Percentiles rank a stretch among this genome's conserved stretches.
phyloP scores from a whole-genome alignment of 2,329 filamentous ascomycete genomes.

The Aspergillus unguis region DNA sequence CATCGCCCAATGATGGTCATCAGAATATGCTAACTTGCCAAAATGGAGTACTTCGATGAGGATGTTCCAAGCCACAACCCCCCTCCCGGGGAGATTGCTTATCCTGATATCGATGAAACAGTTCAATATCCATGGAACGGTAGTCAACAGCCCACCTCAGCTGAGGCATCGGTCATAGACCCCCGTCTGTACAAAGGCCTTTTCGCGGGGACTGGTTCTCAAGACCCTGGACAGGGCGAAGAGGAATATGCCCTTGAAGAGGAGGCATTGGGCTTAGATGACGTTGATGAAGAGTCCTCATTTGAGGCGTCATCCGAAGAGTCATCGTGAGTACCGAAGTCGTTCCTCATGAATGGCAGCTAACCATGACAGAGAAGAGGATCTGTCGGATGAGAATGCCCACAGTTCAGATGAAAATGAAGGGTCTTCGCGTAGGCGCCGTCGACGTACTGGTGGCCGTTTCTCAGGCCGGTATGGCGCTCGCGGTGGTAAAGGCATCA shows the following conservation, averaged over 20 bases:
- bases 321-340: constrained; percentile 22
- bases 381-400: constrained; percentile 20
- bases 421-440: constrained; percentile 25
- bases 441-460: constrained; percentile 27
- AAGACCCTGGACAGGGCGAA: constrained; percentile 16
- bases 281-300: constrained; percentile 24
- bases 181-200: constrained; percentile 32
- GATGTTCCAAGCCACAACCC: constrained; percentile 10
- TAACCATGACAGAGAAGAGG: constrained; percentile 25
- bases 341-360: not conserved
- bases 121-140: constrained; percentile 35
- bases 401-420: constrained; percentile 27
- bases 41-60: constrained; percentile 22
- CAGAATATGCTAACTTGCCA: constrained; percentile 8
- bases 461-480: constrained; percentile 39
- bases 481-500: constrained; percentile 45
- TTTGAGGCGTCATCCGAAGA: constrained; percentile 19
- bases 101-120: constrained; percentile 34
- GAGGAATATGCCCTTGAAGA: constrained; percentile 10
- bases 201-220: constrained; percentile 16
- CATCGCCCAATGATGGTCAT: constrained; percentile 10
- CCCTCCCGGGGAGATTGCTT: constrained; percentile 23
- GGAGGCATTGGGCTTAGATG: constrained; percentile 6
- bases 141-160: constrained; percentile 13
- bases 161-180: constrained; percentile 28